Conservation (phyloP, 1,284 basidiomycete genomes). For the Microbotryum intermedium region DNA sequence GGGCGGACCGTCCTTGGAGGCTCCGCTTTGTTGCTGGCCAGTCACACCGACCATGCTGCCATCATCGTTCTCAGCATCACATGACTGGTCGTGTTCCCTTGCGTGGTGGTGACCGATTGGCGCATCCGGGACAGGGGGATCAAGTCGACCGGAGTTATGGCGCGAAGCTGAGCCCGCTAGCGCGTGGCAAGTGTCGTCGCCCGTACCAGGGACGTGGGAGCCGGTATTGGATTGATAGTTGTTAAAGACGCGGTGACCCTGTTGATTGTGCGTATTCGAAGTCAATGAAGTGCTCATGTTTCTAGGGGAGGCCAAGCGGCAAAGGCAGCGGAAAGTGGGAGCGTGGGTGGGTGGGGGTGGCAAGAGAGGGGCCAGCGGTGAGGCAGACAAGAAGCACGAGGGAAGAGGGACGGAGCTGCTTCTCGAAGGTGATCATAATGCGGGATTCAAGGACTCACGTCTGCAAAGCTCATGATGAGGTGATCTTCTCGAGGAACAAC, state of each 20-base stretch:
- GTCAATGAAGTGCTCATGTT: neutral
- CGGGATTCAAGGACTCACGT: neutral
- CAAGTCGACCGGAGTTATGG: no score
- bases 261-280: no score
- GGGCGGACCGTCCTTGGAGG: neutral
- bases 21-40: no score
- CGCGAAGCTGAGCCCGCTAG: neutral
- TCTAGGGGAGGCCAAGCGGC: no score
- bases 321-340: no score
- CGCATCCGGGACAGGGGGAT: neutral
- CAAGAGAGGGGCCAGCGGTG: no score
- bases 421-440: no score
- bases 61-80: neutral
- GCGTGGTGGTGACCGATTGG: neutral
- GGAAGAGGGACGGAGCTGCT: no score
- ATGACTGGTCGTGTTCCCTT: neutral
- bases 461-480: slow-evolving; percentile 4
- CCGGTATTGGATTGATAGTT: neutral
- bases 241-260: slow-evolving; percentile 2
- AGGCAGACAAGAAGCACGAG: no score
- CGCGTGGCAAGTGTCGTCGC: neutral
- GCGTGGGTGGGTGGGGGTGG: no score
- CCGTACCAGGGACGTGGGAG: neutral
- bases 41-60: no score
- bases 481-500: neutral